phyloP scores from a whole-genome alignment of 768 basidiomycete genomes.

The Hydnomerulius pinastri region DNA sequence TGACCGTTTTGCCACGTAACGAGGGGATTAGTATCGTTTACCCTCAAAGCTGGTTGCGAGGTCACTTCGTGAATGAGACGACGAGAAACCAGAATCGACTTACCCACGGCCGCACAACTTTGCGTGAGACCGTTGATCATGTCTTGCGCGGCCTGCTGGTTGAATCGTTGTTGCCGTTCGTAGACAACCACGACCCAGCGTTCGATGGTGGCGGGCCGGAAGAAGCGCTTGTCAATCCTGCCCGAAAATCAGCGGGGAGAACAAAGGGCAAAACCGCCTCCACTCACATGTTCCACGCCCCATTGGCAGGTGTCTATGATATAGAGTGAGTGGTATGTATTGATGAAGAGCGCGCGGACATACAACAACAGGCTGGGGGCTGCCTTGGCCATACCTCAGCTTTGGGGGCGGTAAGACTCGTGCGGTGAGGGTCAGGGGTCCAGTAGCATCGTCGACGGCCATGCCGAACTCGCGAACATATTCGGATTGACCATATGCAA shows the following conservation, averaged over 20 bases:
- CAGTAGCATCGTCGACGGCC: slow-evolving; percentile 49
- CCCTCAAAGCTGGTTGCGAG: slow-evolving; percentile 52
- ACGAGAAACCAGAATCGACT: slow-evolving; percentile 25
- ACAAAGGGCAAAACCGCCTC: not conserved
- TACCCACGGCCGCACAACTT: slow-evolving; percentile 60
- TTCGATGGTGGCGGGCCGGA: slow-evolving; percentile 49
- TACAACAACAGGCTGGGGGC: slow-evolving; percentile 59
- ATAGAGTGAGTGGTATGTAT: slow-evolving; percentile 6
- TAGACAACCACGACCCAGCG: slow-evolving; percentile 70
- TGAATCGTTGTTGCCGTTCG: slow-evolving; percentile 62
- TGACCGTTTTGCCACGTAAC: slow-evolving; percentile 61
- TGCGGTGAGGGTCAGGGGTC: slow-evolving; percentile 60
- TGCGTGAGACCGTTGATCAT: slow-evolving; percentile 55
- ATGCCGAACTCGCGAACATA: slow-evolving; percentile 77
- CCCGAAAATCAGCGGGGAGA: slow-evolving; percentile 6
- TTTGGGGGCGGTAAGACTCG: slow-evolving; percentile 65
- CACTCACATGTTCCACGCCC: slow-evolving; percentile 77
- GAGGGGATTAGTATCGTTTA: slow-evolving; percentile 45
- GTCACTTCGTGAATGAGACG: not conserved
- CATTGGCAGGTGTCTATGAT: slow-evolving; percentile 58
- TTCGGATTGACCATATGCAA: slow-evolving; percentile 72
- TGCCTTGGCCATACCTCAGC: slow-evolving; percentile 63
- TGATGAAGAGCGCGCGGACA: slow-evolving; percentile 19
- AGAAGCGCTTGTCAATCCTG: slow-evolving; percentile 76
- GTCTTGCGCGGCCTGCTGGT: slow-evolving; percentile 45